Evolutionary conservation across 1,139 yeast genomes (phyloP).

Genomic region (Chernovozyma sophiae-reginae): DNA sequence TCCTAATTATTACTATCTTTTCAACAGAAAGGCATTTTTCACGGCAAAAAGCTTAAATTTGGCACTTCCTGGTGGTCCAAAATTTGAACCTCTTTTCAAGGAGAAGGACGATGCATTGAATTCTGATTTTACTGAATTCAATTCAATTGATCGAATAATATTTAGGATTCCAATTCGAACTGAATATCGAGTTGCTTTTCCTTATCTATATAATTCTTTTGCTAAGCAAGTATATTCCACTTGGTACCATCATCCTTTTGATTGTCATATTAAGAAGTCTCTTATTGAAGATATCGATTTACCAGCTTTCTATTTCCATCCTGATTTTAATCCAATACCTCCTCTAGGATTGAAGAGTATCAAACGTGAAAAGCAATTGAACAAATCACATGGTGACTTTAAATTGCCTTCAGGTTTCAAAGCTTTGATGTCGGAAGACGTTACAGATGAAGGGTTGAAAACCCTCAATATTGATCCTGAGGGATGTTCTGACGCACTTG

Average conservation of each 20-base stretch:
- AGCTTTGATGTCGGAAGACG: slow-evolving; percentile 43
- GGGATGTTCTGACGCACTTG: slow-evolving; percentile 55
- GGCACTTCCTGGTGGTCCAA: slow-evolving; percentile 94
- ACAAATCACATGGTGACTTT: slow-evolving; percentile 31
- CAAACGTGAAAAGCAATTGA: slow-evolving; percentile 9
- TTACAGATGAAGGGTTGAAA: slow-evolving; percentile 35
- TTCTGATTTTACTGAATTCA: slow-evolving; percentile 87
- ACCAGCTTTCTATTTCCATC: slow-evolving; percentile 55
- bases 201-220: slow-evolving; percentile 76
- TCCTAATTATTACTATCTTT: slow-evolving; percentile 60
- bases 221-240: slow-evolving; percentile 61
- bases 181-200: slow-evolving; percentile 83
- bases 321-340: slow-evolving; percentile 54
- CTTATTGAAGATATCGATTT: slow-evolving; percentile 38
- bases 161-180: slow-evolving; percentile 73
- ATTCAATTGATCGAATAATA: slow-evolving; percentile 80
- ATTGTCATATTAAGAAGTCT: not conserved
- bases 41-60: slow-evolving; percentile 88
- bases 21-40: slow-evolving; percentile 72
- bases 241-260: slow-evolving; percentile 58
- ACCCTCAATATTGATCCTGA: slow-evolving; percentile 24
- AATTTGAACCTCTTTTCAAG: slow-evolving; percentile 83
- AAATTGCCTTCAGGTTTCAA: slow-evolving; percentile 32
- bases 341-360: slow-evolving; percentile 24
- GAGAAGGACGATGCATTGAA: slow-evolving; percentile 56